Base-by-base conservation (phyloP, 75 land plant species). In the Larix kaempferi region DNA sequence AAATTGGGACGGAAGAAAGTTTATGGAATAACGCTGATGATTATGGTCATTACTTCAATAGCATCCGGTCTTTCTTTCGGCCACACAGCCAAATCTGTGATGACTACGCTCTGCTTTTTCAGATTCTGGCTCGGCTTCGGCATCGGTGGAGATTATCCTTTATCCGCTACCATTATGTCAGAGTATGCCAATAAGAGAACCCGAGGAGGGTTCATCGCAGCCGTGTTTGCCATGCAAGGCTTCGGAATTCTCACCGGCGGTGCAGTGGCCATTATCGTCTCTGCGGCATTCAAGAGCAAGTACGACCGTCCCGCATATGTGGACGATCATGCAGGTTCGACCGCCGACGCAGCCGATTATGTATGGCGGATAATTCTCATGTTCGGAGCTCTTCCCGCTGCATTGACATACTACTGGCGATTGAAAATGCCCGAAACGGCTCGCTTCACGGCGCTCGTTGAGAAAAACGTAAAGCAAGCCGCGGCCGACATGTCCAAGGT, bases 361-460 rank as follows among this genome's bases (percentile, higher is more conserved):
- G 85, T 82, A 56, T 85, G 86, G 86, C 22, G 85, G 57, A 41
- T 84, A 1, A 75, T 83, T 6, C 65, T 83, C 37, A 65, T 80
- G 72, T 33, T 59, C 64, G 83, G 78, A 4, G 74, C 84, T 5
- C 33, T 69, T 10, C 83, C 83, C 5, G 83, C 83, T 17, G 41
- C 57, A 6, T 57, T 83, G 27, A 83, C 83, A 19, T 82, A 76
- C 66, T 82, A 75, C 78, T 83, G 82, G 77, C 22, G 83, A 1
- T 76, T 81, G 78, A 75, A 81, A 71, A 83, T 85, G 86, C 85
- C 85, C 6, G 85, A 85, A 58, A 85, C 86, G 17, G 85, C 86
- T 17, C 76, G 86, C 12, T 82, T 61, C 86, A 82, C 85, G 16
- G 85, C 86, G 63, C 81, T 85, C 6, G 86, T 85, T 8, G 81